These are phyloP conservation scores for Zygosaccharomyces siamensis DNA, from an alignment of 805 yeast genomes.

Conservation along the genomic window DNA sequence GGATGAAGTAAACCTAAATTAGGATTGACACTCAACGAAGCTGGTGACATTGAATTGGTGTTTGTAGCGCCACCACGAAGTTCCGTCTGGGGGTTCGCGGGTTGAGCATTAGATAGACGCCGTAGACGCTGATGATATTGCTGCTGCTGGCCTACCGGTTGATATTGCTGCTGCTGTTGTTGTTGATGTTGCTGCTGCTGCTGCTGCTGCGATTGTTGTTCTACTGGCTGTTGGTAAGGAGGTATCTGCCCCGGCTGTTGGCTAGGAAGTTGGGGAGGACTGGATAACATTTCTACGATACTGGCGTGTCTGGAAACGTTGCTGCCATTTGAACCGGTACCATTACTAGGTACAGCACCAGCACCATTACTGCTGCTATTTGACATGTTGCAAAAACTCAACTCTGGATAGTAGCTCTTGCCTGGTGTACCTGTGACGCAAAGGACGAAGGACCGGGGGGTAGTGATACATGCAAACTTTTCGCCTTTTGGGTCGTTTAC, in stretches of 20 bases:
- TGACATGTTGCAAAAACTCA: background rate
- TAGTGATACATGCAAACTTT: background rate
- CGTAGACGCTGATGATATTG: constrained; percentile 5
- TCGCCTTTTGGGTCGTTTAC: background rate
- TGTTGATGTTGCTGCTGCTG: background rate
- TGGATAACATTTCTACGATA: constrained; percentile 66
- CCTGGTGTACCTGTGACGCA: background rate
- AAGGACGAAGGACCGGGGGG: background rate
- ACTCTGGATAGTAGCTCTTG: background rate
- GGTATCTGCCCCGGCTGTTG: constrained; percentile 11
- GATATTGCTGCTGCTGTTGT: constrained; percentile 14
- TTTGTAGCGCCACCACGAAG: constrained; percentile 2
- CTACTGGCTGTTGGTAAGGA: constrained; percentile 34
- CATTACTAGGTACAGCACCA: background rate
- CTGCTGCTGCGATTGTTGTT: background rate
- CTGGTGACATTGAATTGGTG: background rate
- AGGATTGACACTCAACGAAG: background rate
- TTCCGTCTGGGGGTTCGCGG: constrained; percentile 6
- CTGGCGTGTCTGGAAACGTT: constrained; percentile 51
- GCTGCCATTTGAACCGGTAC: constrained; percentile 7
- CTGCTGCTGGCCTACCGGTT: background rate
- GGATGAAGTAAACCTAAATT: constrained; percentile 7
- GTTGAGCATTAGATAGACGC: constrained; percentile 5
- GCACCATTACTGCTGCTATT: constrained; percentile 1
- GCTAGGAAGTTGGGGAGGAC: constrained; percentile 63